Percentiles rank a stretch among this genome's conserved stretches.
Evolutionary conservation across 164 flowering plant genomes (phyloP).

Genomic region (Euptelea pleiosperma): DNA sequence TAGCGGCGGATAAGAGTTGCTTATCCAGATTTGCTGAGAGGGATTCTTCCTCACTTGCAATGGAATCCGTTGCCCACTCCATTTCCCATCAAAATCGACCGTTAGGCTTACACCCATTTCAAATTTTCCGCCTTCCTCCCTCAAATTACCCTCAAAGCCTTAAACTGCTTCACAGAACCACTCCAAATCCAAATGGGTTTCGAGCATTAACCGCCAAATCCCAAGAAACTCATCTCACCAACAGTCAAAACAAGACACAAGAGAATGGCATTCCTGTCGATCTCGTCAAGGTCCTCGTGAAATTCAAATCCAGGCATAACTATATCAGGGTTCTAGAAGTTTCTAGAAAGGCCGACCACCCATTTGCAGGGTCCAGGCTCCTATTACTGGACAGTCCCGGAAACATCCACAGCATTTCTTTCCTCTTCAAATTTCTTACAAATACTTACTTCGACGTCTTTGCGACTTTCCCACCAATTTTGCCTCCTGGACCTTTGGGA

Average conservation of each 20-base stretch:
- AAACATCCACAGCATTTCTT: constrained; percentile 84
- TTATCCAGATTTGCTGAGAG: no score
- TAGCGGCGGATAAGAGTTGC: no score
- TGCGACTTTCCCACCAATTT: constrained; percentile 70
- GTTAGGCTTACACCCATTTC: constrained; percentile 4
- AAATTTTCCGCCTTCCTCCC: constrained; percentile 19
- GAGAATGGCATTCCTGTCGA: constrained; percentile 62
- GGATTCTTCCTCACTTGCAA: not conserved
- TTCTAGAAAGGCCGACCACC: constrained; percentile 73
- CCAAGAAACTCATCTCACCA: constrained; percentile 20
- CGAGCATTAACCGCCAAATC: constrained; percentile 16
- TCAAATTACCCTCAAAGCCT: constrained; percentile 2
- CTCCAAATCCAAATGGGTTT: constrained; percentile 1
- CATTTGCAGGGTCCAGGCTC: constrained; percentile 77
- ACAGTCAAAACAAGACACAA: constrained; percentile 20
- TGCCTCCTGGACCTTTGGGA: constrained; percentile 77
- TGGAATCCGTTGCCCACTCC: constrained; percentile 4
- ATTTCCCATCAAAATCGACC: constrained; percentile 16
- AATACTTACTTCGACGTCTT: constrained; percentile 79
- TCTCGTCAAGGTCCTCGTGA: constrained; percentile 52
- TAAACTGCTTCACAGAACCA: not conserved
- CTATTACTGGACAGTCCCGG: constrained; percentile 87
- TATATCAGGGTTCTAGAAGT: constrained; percentile 77
- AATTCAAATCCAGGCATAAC: constrained; percentile 74
- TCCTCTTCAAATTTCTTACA: constrained; percentile 49